Conservation (phyloP, 176 grass and related monocot species). For the Avena atlantica region DNA sequence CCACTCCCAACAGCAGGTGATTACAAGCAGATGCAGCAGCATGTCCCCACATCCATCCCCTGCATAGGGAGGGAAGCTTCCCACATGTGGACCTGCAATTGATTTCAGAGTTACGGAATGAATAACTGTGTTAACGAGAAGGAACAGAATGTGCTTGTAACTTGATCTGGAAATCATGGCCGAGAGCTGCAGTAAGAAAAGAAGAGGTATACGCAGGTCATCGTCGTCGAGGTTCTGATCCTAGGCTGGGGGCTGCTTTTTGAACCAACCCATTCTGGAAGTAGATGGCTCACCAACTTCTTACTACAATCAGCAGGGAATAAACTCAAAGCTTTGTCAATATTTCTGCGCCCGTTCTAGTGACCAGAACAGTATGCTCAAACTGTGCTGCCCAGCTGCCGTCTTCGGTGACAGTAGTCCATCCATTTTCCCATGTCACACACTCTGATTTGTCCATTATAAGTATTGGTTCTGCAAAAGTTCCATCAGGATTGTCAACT, state of each 20-base stretch:
- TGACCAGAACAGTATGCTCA: constrained; percentile 83
- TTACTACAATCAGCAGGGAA: constrained; percentile 20
- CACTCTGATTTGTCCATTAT: constrained; percentile 77
- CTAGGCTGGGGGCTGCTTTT: constrained; percentile 6
- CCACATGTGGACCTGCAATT: constrained; percentile 36
- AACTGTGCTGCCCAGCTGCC: constrained; percentile 80
- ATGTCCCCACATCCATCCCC: constrained; percentile 36
- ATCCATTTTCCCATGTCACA: constrained; percentile 85
- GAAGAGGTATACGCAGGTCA: background rate
- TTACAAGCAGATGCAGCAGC: background rate
- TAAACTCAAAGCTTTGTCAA: constrained; percentile 71
- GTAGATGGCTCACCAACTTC: constrained; percentile 36
- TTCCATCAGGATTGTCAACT: constrained; percentile 17
- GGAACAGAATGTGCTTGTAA: background rate
- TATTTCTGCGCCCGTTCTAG: constrained; percentile 76
- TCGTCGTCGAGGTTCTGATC: background rate
- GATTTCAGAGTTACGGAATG: constrained; percentile 15
- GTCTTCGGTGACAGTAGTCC: constrained; percentile 77
- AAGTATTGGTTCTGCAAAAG: constrained; percentile 72
- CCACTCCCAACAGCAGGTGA: constrained; percentile 9
- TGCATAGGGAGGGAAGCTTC: constrained; percentile 14
- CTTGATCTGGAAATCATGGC: background rate
- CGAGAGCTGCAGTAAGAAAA: background rate
- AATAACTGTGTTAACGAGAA: background rate
- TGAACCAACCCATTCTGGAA: constrained; percentile 16